Base-by-base conservation (phyloP, 2,329 filamentous ascomycete genomes). In the Hypoxylon sp. region DNA sequence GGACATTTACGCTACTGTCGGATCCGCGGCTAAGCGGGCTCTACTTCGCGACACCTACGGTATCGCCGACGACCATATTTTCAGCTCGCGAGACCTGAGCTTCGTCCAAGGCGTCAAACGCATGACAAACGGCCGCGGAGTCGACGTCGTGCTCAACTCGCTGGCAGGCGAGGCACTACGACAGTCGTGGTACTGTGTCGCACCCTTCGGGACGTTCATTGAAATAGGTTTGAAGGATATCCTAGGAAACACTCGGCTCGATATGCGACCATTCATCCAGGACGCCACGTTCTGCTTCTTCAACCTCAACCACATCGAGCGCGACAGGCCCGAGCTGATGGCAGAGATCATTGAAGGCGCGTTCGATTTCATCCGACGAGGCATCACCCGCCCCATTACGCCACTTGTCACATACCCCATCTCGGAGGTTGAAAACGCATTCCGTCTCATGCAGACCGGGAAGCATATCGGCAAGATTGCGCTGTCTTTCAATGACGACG, bases 381-480 rank as follows among this genome's bases (percentile, higher is more conserved):
- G 60, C 43, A 47, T 49, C 20, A 56, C 54, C 3, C 56, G 43
- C 10, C 44, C 50, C 5, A 49, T 47, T 6, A 39, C 17, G 28
- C 56, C 60, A 17, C 50, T 59, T 22, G 46, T 46, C 8, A 53
- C 48, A 13, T 59, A 59, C 22, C 51, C 56, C 13, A 48, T 59
- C 44, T 32, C 56, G 1, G 54, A 64, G 47, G 52, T 76, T 1
- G 60, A 67, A n/a, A 68, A 76, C 1, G 76, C 76, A 1, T 77
- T 80, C 58, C 67, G 75, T 1, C 70, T 72, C 19, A 73, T 82
- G 69, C 78, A 79, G 46, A 70, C 65, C 28, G 79, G 79, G 1
- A 66, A 71, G 1, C 78, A 79, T 47, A 74, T 79, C 17, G 80
- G 79, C 0, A 82, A 82, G 46, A 72, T 81, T 19, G 43, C 43